Evolutionary conservation across 805 yeast genomes (phyloP), one percentile per base, ranked within the genome.

Genomic region (Ogataea thermomethanolica): DNA sequence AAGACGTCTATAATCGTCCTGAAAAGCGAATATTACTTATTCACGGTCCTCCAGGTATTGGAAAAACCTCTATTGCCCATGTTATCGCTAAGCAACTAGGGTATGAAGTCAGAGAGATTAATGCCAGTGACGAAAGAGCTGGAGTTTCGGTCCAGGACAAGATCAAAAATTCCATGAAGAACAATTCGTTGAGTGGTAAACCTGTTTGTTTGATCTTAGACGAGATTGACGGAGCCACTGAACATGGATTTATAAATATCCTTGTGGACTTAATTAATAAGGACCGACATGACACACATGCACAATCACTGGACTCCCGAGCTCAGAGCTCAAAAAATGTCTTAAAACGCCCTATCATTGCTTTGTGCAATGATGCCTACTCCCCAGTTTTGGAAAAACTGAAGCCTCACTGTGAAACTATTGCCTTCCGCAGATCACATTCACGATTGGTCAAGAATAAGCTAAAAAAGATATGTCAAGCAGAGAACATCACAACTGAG

Each of bases 31-130:
- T 93, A 0, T 57, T 93, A 14, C 65, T 93, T 29, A 73, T 93
- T 8, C 88, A 83, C 57, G 99, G 99, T 0, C 93, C 96, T 0
- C 89, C 96, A 0, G 99, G 99, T 2, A 71, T 84, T 12, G 99
- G 99, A 8, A 91, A 91, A 57, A 90, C 98, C 0, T 77, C 93
- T 0, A 81, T 89, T 2, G 87, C 91, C 0, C 96, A 90, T 55
- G 76, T 88, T 1, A 73, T 89, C 26, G 93, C 96, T 3, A 72
- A 70, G 33, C 95, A 86, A 48, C 74, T 85, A 28, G 95, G 95
- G 0, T 91, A 84, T 58, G 78, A 79, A 33, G 74, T 84, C 0
- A 73, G 84, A 50, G 99, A 91, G 53, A 73, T 91, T 45, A 91
- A 91, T 63, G 96, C 98, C 5, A 76, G 84, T 59, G 89, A 81